phyloP scores from a whole-genome alignment of 371 early-diverging fungal species.

The Circinella umbellata region DNA sequence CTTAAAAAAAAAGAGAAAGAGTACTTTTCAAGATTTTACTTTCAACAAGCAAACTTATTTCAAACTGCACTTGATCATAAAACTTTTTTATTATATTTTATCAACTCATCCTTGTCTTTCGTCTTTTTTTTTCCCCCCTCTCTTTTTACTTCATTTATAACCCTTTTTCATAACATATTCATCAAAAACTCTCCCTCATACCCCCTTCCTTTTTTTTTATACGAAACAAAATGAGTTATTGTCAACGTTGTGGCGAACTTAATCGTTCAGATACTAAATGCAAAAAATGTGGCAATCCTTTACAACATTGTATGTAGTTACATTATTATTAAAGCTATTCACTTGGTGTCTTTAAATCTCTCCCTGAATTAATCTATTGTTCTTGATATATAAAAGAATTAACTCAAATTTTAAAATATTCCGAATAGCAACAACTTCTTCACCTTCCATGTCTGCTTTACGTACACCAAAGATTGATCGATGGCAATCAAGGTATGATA shows the following conservation, averaged over 20 bases:
- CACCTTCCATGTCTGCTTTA: neutral
- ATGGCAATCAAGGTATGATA: constrained; percentile 33
- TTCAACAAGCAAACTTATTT: constrained; percentile 14
- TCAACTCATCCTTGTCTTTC: neutral
- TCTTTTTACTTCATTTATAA: constrained; percentile 6
- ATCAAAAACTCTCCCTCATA: neutral
- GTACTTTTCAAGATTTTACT: constrained; percentile 14
- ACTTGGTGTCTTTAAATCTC: no score
- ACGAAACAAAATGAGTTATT: constrained; percentile 33
- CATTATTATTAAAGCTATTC: no score
- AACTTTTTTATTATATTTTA: no score
- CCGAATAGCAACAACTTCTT: constrained; percentile 10
- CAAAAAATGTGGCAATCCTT: constrained; percentile 32
- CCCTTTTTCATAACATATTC: neutral
- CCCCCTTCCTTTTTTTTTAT: neutral
- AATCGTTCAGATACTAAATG: constrained; percentile 30
- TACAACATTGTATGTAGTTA: constrained; percentile 18
- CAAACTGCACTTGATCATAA: constrained; percentile 4
- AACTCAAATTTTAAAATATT: constrained; percentile 10
- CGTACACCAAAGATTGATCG: constrained; percentile 24
- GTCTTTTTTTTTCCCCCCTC: constrained; percentile 10
- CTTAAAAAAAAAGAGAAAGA: neutral
- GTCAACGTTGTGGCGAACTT: constrained; percentile 45
- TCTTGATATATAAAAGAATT: neutral
- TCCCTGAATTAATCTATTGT: no score